A percentile compares a stretch with the other conserved stretches of the same genome.
These are phyloP conservation scores for Grosmannia penicillata DNA, from an alignment of 2,329 filamentous ascomycete species.

Conservation along the genomic window DNA sequence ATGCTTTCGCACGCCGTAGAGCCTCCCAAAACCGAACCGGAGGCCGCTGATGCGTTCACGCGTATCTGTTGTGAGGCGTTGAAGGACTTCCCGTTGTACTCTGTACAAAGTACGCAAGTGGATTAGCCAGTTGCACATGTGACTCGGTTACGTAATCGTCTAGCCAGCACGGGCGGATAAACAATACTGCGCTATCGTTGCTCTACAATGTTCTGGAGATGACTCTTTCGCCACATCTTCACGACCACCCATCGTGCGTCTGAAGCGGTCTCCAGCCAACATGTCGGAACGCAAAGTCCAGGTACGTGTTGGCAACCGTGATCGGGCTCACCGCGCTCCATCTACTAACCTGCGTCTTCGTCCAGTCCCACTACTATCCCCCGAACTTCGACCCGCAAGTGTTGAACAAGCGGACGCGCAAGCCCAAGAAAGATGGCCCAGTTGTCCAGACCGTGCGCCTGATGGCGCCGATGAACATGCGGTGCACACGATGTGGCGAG, in stretches of 20 bases:
- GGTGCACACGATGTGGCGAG: conserved; percentile 32
- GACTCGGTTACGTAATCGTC: too few relatives aligned
- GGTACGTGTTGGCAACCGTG: conserved; percentile 4
- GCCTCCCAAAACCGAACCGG: too few relatives aligned
- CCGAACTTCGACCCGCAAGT: conserved; percentile 84
- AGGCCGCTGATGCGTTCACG: too few relatives aligned
- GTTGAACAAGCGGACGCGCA: conserved; percentile 51
- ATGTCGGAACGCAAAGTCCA: conserved; percentile 31
- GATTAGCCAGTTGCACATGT: too few relatives aligned
- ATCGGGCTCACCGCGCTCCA: neutral
- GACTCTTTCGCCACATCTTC: too few relatives aligned
- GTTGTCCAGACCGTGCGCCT: conserved; percentile 76
- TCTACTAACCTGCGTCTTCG: neutral
- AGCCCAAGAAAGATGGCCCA: conserved; percentile 52
- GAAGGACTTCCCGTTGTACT: too few relatives aligned
- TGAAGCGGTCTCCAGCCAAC: conserved; percentile 4
- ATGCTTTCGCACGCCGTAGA: too few relatives aligned
- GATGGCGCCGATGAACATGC: conserved; percentile 80
- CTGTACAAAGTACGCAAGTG: too few relatives aligned
- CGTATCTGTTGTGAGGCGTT: too few relatives aligned
- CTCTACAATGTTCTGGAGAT: too few relatives aligned
- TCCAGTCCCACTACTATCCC: conserved; percentile 24
- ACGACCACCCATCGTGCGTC: neutral
- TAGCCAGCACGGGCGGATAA: neutral
- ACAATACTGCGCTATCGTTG: neutral